Base-by-base conservation (phyloP, 1,139 yeast species). In the Taiozyma sp. region DNA sequence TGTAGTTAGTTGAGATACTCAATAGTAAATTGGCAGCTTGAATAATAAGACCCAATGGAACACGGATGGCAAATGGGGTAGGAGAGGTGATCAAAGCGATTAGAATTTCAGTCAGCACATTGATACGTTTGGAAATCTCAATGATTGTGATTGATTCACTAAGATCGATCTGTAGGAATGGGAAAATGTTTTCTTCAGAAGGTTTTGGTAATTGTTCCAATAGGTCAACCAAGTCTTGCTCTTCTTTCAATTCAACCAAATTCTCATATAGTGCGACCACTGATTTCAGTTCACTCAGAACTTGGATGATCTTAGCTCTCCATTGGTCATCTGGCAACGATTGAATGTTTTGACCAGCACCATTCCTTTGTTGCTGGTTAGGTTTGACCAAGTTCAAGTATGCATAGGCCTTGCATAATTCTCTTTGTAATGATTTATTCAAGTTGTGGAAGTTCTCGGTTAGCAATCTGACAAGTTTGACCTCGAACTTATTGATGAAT, bases 401-500 rank as follows among this genome's bases (percentile, higher is more conserved):
- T 2, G 89, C 92, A 60, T 76, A 78, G 1, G 82, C 76, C 38
- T 72, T 70, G 57, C 80, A 76, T 16, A 84, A 70, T 13, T 67
- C 65, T 3, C 55, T 52, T 57, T 79, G 75, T 49, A 84, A 70
- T 0, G 61, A 54, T 0, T 49, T 47, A 22, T 80, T 77, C 51
- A 73, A 70, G 46, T 64, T 63, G 46, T 63, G 64, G 64, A 65
- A 79, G 41, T 65, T 65, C 5, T 63, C 58, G 16, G 59, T 72
- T 51, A 78, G 52, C 23, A 75, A 53, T 8, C 62, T 62, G 24
- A 74, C 54, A 43, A 89, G 66, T 38, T 75, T 75, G 7, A 67
- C 67, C 53, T 81, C 79, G 55, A 81, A 78, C 61, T 84, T 84
- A 56, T 80, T 78, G 12, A 84, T 86, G 69, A 76, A 84, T 10